Evolutionary conservation across 1,139 yeast genomes (phyloP).

Genomic region (Pichia cactophila): DNA sequence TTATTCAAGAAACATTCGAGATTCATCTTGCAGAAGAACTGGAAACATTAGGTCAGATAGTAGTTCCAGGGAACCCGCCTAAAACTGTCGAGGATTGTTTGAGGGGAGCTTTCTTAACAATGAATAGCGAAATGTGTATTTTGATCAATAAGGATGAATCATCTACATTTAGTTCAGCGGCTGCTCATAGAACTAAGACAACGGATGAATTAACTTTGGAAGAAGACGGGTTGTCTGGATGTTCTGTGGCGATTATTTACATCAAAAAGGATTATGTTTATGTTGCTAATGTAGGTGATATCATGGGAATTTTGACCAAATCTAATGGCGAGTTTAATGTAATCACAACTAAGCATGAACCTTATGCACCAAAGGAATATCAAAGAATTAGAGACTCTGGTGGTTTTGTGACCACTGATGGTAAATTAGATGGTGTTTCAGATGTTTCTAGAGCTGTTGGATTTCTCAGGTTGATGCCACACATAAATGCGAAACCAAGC

Average conservation of each 20-base stretch:
- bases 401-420: constrained; percentile 81
- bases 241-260: constrained; percentile 76
- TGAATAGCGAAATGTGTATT: constrained; percentile 74
- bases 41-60: constrained; percentile 38
- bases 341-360: constrained; percentile 76
- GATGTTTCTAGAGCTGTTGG: constrained; percentile 91
- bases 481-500: constrained; percentile 83
- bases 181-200: constrained; percentile 30
- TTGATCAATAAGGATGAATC: constrained; percentile 27
- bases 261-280: constrained; percentile 63
- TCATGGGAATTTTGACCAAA: constrained; percentile 71
- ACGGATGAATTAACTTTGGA: constrained; percentile 34
- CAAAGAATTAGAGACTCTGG: constrained; percentile 87
- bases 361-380: constrained; percentile 72
- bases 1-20: constrained; percentile 68
- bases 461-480: constrained; percentile 78
- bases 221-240: constrained; percentile 77
- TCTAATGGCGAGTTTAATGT: constrained; percentile 72
- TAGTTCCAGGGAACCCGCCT: constrained; percentile 32
- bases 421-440: constrained; percentile 75
- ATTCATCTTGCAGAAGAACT: constrained; percentile 59
- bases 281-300: constrained; percentile 88
- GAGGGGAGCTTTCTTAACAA: constrained; percentile 67
- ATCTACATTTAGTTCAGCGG: constrained; percentile 28
- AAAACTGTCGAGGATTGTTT: constrained; percentile 62